Evolutionary conservation across 345 rosid genomes (phyloP).

Genomic region (Rhizophora apiculata): DNA sequence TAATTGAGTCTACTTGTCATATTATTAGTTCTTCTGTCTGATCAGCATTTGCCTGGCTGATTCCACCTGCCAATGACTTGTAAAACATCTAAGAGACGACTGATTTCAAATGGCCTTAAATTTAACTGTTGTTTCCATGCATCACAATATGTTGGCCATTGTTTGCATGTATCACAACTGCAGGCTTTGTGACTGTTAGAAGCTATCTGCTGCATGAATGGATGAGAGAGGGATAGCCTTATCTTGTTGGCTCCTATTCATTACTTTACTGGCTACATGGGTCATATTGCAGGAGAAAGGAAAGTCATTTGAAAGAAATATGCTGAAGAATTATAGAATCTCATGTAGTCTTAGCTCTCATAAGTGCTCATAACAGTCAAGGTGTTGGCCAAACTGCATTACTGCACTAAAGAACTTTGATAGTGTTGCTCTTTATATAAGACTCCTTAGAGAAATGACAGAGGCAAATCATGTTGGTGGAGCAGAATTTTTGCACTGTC

Average conservation of each 20-base stretch:
- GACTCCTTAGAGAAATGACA: not conserved
- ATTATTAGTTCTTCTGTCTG: not conserved
- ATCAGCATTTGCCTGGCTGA: too few species aligned
- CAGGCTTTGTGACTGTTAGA: not conserved
- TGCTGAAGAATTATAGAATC: not conserved
- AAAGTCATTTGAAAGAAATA: not conserved
- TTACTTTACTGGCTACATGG: not conserved
- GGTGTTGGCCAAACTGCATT: not conserved
- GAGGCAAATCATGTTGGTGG: not conserved
- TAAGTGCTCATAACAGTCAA: not conserved
- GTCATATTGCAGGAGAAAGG: too few species aligned
- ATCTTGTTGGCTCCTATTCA: not conserved
- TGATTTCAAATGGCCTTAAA: too few species aligned
- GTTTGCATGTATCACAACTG: not conserved
- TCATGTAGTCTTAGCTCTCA: not conserved
- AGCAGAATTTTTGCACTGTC: not conserved
- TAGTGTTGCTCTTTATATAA: not conserved
- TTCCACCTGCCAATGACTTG: too few species aligned
- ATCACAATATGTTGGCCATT: too few species aligned
- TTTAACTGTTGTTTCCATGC: too few species aligned
- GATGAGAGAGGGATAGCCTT: not conserved
- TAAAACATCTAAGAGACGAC: too few species aligned
- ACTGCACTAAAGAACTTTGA: conserved; percentile 5
- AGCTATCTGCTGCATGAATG: not conserved
- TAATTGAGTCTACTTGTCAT: not conserved